These are phyloP conservation scores for Kwoniella shandongensis DNA, from an alignment of 768 basidiomycete species.

Conservation along the genomic window DNA sequence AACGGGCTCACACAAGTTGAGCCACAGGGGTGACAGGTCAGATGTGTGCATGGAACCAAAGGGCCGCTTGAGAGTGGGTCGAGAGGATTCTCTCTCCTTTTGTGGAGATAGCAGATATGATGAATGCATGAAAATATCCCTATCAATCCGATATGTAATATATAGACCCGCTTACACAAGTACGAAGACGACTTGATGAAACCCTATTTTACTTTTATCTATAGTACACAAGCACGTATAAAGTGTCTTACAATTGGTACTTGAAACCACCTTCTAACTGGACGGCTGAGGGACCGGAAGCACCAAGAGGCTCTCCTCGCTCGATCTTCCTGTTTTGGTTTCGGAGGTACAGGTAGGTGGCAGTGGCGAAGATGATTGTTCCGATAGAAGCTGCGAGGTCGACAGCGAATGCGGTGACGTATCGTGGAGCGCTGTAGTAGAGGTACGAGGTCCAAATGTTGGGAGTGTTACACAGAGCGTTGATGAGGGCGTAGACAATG, in stretches of 20 bases:
- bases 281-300: constrained; percentile 36
- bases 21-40: no score
- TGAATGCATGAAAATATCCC: no score
- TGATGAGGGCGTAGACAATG: constrained; percentile 46
- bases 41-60: no score
- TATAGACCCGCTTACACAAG: no score
- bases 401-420: constrained; percentile 47
- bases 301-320: constrained; percentile 35
- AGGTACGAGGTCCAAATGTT: constrained; percentile 52
- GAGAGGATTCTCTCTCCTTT: no score
- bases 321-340: constrained; percentile 47
- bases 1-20: no score
- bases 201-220: no score
- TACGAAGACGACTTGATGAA: no score
- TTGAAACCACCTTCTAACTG: constrained; percentile 47
- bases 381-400: constrained; percentile 46
- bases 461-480: constrained; percentile 41
- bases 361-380: constrained; percentile 31
- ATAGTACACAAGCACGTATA: no score
- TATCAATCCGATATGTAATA: no score
- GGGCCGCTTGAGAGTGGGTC: no score
- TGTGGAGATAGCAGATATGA: no score
- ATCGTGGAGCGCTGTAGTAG: constrained; percentile 47
- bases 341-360: constrained; percentile 42
- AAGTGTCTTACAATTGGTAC: constrained; percentile 40